Evolutionary conservation across 1,139 yeast species (phyloP).

Genomic region (Geotrichum carabidarum): DNA sequence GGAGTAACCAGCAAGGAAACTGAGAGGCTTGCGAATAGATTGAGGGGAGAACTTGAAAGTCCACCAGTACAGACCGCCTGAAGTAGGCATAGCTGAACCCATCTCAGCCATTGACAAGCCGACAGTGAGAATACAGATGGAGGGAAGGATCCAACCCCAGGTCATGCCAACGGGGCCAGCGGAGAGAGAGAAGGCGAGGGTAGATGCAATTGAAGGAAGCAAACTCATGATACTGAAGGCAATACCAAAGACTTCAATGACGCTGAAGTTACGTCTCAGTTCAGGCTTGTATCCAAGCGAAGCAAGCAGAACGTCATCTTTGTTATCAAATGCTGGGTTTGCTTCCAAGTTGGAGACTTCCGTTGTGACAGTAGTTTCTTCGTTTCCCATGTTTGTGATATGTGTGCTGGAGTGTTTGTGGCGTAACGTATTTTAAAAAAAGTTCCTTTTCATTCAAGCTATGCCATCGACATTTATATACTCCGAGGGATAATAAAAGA

Average conservation of each 20-base stretch:
- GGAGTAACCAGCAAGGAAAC: conserved; percentile 56
- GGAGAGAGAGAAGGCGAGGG: conserved; percentile 42
- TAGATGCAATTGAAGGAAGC: conserved; percentile 56
- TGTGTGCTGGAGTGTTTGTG: no score
- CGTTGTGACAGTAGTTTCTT: not conserved
- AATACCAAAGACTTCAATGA: conserved; percentile 51
- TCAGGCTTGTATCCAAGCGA: conserved; percentile 67
- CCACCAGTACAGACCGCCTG: conserved; percentile 59
- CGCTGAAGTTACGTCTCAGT: conserved; percentile 58
- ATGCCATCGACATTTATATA: no score
- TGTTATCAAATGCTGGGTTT: not conserved
- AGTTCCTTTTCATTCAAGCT: no score
- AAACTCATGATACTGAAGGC: conserved; percentile 72
- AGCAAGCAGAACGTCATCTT: conserved; percentile 34
- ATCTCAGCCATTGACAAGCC: conserved; percentile 58
- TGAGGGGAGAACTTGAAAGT: conserved; percentile 53
- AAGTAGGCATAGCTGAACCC: conserved; percentile 63
- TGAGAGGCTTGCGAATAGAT: conserved; percentile 41
- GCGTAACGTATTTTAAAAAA: no score
- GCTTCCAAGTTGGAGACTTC: not conserved
- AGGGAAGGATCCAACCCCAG: conserved; percentile 62
- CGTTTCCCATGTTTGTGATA: not conserved
- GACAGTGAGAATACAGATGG: conserved; percentile 45
- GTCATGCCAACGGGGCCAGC: conserved; percentile 56
- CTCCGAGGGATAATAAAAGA: no score